Evolutionary conservation across 1,284 basidiomycete genomes (phyloP).

Genomic region (Ceratobasidium sp.): DNA sequence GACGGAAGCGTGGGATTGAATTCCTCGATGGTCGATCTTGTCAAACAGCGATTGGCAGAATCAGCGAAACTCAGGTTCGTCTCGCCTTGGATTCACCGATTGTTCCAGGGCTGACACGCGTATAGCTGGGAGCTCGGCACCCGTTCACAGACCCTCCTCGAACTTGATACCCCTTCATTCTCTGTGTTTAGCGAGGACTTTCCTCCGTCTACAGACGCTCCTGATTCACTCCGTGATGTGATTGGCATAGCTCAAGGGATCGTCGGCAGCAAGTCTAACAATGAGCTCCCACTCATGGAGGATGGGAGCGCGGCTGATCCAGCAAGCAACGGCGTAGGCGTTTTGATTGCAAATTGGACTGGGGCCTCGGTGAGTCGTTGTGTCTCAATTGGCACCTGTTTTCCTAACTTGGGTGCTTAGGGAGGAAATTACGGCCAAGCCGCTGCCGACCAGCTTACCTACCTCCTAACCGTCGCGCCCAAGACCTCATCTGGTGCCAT

Average conservation of each 20-base stretch:
- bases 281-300: slow-evolving; percentile 25
- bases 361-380: slow-evolving; percentile 29
- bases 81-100: too few relatives aligned
- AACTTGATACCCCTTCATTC: slow-evolving; percentile 37
- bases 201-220: slow-evolving; percentile 35
- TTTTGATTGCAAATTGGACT: slow-evolving; percentile 23
- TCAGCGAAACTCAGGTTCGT: slow-evolving; percentile 27
- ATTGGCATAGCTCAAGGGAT: slow-evolving; percentile 37
- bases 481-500: slow-evolving; percentile 59
- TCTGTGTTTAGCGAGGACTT: slow-evolving; percentile 39
- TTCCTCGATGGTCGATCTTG: slow-evolving; percentile 9
- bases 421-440: slow-evolving; percentile 39
- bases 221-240: slow-evolving; percentile 31
- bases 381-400: neutral
- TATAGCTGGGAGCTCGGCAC: slow-evolving; percentile 30
- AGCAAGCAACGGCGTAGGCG: slow-evolving; percentile 27
- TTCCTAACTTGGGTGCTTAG: neutral
- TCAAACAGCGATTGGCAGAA: slow-evolving; percentile 29
- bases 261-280: slow-evolving; percentile 6
- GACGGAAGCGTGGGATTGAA: slow-evolving; percentile 35
- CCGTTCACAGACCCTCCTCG: slow-evolving; percentile 35
- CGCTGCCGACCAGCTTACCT: slow-evolving; percentile 42
- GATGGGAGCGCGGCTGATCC: slow-evolving; percentile 42
- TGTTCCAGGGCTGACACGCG: neutral
- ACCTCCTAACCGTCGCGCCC: slow-evolving; percentile 53